Percentiles rank a stretch among this genome's conserved stretches.
phyloP scores from a whole-genome alignment of 768 basidiomycete genomes.

The Tulasnella sp. region DNA sequence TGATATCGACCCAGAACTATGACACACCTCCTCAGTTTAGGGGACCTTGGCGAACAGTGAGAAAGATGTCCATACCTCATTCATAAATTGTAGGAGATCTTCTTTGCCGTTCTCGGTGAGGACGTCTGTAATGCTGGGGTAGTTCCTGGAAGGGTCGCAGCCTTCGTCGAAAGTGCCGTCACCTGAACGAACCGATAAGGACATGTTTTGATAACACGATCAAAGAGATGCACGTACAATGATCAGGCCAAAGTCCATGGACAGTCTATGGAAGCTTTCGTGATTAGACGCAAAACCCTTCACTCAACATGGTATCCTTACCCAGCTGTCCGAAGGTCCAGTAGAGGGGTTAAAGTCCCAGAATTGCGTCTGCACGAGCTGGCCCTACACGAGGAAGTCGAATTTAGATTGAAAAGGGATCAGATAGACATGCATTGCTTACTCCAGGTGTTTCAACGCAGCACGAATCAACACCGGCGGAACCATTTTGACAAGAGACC shows the following conservation, averaged over 20 bases:
- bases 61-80: background rate
- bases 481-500: background rate
- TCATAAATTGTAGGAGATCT: constrained; percentile 27
- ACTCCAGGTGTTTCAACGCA: constrained; percentile 64
- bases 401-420: background rate
- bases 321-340: constrained; percentile 62
- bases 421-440: constrained; percentile 25
- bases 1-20: constrained; percentile 17
- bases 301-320: constrained; percentile 28
- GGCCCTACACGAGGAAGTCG: constrained; percentile 40
- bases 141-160: constrained; percentile 28
- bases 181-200: background rate
- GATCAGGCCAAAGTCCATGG: constrained; percentile 43
- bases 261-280: constrained; percentile 22
- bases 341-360: constrained; percentile 61
- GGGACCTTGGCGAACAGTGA: background rate
- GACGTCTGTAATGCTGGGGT: constrained; percentile 26
- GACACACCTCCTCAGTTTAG: background rate
- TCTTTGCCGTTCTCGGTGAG: constrained; percentile 21
- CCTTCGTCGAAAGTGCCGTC: constrained; percentile 25
- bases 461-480: constrained; percentile 35
- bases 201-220: background rate
- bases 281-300: background rate
- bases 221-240: background rate
- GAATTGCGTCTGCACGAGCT: constrained; percentile 57